Evolutionary conservation across 2,329 filamentous ascomycete species (phyloP).

Genomic region (Penicillium sp.): DNA sequence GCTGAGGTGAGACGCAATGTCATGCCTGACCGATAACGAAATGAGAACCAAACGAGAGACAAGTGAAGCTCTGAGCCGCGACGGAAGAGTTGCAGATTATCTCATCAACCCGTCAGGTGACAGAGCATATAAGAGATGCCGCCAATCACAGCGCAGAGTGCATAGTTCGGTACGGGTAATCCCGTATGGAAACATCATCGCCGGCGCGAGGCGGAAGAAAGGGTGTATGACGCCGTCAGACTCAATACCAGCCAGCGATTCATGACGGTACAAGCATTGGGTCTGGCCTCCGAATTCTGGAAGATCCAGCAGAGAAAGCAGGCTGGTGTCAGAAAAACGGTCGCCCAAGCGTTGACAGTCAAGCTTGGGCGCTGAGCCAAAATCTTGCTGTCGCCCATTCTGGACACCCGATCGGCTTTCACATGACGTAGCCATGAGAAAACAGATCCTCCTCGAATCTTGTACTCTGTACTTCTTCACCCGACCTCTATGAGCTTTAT

Average conservation of each 20-base stretch:
- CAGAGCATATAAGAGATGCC: conserved; percentile 3
- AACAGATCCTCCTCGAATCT: conserved; percentile 15
- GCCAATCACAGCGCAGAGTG: conserved; percentile 6
- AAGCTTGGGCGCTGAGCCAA: too few relatives aligned
- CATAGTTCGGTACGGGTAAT: conserved; percentile 15
- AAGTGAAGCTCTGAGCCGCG: not conserved
- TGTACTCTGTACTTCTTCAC: conserved; percentile 5
- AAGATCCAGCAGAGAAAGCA: not conserved
- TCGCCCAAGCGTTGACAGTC: too few relatives aligned
- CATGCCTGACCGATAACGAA: conserved; percentile 34
- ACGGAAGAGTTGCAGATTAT: conserved; percentile 8
- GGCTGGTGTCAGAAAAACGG: not conserved
- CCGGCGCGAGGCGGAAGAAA: not conserved
- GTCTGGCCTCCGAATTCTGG: not conserved
- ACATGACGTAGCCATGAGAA: conserved; percentile 38
- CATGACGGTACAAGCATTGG: not conserved
- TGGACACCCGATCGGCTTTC: conserved; percentile 17
- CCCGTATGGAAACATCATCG: conserved; percentile 10
- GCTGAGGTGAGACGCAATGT: conserved; percentile 49
- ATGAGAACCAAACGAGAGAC: not conserved
- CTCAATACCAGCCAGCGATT: not conserved
- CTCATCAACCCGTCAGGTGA: conserved; percentile 19
- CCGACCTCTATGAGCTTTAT: conserved; percentile 6
- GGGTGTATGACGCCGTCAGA: not conserved
- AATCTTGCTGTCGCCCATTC: conserved; percentile 1